These are phyloP conservation scores for Ramaria sp. DNA, from an alignment of 768 basidiomycete species.

Conservation along the genomic window DNA sequence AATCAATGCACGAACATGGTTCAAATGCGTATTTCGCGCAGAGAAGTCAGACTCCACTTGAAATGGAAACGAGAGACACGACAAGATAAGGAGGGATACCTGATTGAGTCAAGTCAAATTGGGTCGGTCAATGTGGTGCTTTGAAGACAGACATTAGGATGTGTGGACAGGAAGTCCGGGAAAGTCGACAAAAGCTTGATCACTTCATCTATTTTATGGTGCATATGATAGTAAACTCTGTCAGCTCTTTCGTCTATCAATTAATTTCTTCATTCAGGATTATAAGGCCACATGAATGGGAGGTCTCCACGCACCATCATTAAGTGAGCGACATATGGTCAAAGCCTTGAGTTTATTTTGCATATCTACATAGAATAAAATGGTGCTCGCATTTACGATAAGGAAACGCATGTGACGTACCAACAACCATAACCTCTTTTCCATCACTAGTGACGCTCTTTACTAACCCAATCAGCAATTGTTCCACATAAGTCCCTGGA, in stretches of 20 bases:
- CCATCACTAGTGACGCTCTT: not conserved
- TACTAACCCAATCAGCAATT: constrained; percentile 2
- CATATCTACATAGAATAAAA: not conserved
- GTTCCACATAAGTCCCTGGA: constrained; percentile 4
- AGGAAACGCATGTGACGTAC: not conserved
- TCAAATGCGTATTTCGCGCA: not conserved
- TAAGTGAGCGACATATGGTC: not conserved
- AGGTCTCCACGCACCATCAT: not conserved
- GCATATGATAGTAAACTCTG: not conserved
- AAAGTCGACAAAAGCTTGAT: not conserved
- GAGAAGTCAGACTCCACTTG: not conserved
- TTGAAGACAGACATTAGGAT: not conserved
- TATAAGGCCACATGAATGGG: too few species aligned
- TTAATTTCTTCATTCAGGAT: not conserved
- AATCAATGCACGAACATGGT: constrained; percentile 2
- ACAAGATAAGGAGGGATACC: constrained; percentile 1
- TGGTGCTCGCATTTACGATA: not conserved
- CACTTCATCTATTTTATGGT: not conserved
- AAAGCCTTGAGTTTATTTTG: constrained; percentile 6
- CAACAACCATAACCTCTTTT: constrained; percentile 1
- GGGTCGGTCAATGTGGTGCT: not conserved
- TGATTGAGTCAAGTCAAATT: not conserved
- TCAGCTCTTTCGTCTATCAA: not conserved
- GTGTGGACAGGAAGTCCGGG: not conserved
- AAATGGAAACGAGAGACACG: constrained; percentile 2